These are phyloP conservation scores for Gossypium aridum DNA, from an alignment of 441 rosid species.

Conservation along the genomic window DNA sequence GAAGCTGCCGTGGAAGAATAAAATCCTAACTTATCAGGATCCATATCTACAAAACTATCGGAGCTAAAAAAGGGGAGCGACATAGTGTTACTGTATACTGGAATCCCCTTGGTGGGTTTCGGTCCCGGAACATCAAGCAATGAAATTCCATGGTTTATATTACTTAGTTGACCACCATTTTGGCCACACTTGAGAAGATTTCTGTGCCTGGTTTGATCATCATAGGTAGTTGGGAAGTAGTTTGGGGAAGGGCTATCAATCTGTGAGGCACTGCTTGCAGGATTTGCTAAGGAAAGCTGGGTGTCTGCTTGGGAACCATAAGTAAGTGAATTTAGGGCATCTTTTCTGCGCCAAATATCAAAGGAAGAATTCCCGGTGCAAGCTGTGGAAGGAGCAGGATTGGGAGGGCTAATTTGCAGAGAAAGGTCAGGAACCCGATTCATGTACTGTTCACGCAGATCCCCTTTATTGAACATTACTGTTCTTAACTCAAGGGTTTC, in stretches of 20 bases:
- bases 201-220: neutral
- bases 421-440: slow-evolving; percentile 30
- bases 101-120: slow-evolving; percentile 31
- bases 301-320: slow-evolving; percentile 14
- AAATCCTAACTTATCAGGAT: slow-evolving; percentile 7
- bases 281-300: slow-evolving; percentile 24
- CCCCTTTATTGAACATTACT: slow-evolving; percentile 13
- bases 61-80: slow-evolving; percentile 11
- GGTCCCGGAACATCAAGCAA: slow-evolving; percentile 17
- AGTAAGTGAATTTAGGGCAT: slow-evolving; percentile 15
- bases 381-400: slow-evolving; percentile 21
- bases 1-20: neutral
- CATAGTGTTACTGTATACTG: slow-evolving; percentile 17
- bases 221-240: neutral
- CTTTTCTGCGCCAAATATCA: slow-evolving; percentile 16
- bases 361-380: slow-evolving; percentile 20
- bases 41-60: slow-evolving; percentile 2
- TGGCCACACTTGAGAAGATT: neutral
- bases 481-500: neutral
- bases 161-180: neutral
- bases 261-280: neutral
- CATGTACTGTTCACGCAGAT: slow-evolving; percentile 8
- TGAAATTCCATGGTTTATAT: slow-evolving; percentile 13
- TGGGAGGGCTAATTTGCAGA: slow-evolving; percentile 31
- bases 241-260: neutral